These are phyloP conservation scores for Neoboletus subvelutipes DNA, from an alignment of 768 basidiomycete species.

Conservation along the genomic window DNA sequence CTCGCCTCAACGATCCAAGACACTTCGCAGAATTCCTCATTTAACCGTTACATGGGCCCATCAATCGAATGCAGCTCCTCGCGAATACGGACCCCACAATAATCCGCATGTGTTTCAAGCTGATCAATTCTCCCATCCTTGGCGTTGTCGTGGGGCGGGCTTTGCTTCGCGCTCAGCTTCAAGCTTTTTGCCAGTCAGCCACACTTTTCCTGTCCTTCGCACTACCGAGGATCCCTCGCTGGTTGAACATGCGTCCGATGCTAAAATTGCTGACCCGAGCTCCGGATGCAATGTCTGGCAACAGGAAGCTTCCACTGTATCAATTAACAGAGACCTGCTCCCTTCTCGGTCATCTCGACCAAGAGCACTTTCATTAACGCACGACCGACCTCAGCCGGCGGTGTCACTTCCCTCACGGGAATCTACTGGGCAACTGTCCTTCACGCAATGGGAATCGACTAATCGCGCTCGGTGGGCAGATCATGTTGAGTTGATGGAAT, in stretches of 20 bases:
- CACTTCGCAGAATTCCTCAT: constrained; percentile 67
- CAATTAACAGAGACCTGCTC: constrained; percentile 1
- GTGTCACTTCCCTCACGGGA: constrained; percentile 24
- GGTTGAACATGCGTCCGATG: background rate
- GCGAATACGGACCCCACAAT: constrained; percentile 17
- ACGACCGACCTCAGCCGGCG: constrained; percentile 21
- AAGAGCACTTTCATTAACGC: constrained; percentile 32
- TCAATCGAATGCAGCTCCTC: constrained; percentile 38
- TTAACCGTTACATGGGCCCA: constrained; percentile 81
- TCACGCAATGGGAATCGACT: constrained; percentile 26
- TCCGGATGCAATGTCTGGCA: constrained; percentile 16
- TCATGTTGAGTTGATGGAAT: constrained; percentile 12
- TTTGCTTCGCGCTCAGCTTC: constrained; percentile 12
- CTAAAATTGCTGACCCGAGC: background rate
- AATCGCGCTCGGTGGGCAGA: constrained; percentile 24
- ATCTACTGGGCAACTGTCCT: constrained; percentile 30
- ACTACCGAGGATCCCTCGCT: background rate
- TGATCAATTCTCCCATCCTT: constrained; percentile 13
- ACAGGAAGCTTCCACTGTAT: constrained; percentile 1
- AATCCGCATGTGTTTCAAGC: constrained; percentile 10
- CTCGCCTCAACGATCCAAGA: constrained; percentile 39
- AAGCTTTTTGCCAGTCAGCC: constrained; percentile 18
- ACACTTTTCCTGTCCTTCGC: constrained; percentile 14
- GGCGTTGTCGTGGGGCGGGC: constrained; percentile 17
- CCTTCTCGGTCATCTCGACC: constrained; percentile 20